Base-by-base conservation (phyloP, 106 monocot genomes). In the Dendrobium officinale region DNA sequence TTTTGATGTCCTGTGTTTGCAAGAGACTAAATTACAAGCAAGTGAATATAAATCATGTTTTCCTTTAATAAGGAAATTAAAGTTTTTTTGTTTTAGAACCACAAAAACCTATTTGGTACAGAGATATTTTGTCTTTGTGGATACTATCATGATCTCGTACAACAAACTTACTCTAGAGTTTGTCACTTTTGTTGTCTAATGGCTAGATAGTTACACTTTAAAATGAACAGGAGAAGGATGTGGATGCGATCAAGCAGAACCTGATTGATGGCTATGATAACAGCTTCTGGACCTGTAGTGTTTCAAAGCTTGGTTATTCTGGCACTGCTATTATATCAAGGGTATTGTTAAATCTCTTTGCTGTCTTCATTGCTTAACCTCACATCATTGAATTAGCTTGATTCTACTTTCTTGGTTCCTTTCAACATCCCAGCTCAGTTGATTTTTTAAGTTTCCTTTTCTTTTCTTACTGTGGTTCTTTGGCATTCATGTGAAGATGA, bases 21-120 rank as follows among this genome's bases (percentile, higher is more conserved):
- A 98, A 86, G 97, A 98, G 80, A 98, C 97, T 29, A 98, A 98
- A 87, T 89, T 98, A 40, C 90, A 98, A 92, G 97, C 79, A 86
- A 89, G 77, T 37, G 42, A 17, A 15, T 17, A 10, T 42, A 20
- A 5, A 68, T 70, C 33, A 27, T 37, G 22, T 42, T 43, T 43
- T 43, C 15, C 16, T 6, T 17, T 43, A 74, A 43, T 44, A 44
- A 74, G 7, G 43, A 43, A 43, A 22, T 6, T 74, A 74, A n/a
- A 20, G 20, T 74, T 42, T 16, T 64, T n/a, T 70, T 5, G 1
- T 70, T 70, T 70, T 70, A 4, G 37, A 70, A 70, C 29, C 13
- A 70, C 70, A 15, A 37, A 37, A 70, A 70, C 15, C 29, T 16
- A 31, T 70, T 37, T 70, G 33, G 70, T 3, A 70, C 16, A 16